phyloP scores from a whole-genome alignment of 2,329 filamentous ascomycete species.

The Pleoardoris graminearum region DNA sequence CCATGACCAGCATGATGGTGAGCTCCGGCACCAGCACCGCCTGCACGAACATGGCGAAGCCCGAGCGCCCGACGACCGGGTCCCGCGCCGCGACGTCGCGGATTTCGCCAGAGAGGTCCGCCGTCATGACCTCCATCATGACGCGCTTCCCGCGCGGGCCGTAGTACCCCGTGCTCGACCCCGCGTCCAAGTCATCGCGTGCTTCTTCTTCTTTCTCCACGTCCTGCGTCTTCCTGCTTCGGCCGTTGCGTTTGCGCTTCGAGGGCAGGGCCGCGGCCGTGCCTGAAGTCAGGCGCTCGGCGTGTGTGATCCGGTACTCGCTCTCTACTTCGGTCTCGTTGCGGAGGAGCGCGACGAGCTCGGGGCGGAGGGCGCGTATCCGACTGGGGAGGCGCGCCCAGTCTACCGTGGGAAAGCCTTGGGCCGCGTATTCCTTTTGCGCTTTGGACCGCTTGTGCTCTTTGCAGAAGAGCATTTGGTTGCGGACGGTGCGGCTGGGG shows the following conservation, averaged over 20 bases:
- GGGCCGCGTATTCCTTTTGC: slow-evolving; percentile 51
- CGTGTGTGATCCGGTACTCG: slow-evolving; percentile 63
- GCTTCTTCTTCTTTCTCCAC: neutral
- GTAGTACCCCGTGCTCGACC: slow-evolving; percentile 69
- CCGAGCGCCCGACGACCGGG: slow-evolving; percentile 33
- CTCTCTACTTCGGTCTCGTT: slow-evolving; percentile 54
- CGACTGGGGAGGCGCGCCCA: slow-evolving; percentile 67
- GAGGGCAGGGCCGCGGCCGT: slow-evolving; percentile 29
- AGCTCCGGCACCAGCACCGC: slow-evolving; percentile 72
- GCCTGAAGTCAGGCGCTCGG: slow-evolving; percentile 32
- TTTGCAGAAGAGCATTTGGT: slow-evolving; percentile 53
- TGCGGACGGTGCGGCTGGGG: slow-evolving; percentile 47
- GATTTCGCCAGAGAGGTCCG: slow-evolving; percentile 31
- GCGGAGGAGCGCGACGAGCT: slow-evolving; percentile 63
- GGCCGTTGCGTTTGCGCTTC: neutral
- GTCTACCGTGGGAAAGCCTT: slow-evolving; percentile 70
- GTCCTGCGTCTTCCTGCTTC: neutral
- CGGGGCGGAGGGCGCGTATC: slow-evolving; percentile 59
- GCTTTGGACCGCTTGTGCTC: slow-evolving; percentile 40
- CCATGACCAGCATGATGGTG: slow-evolving; percentile 58
- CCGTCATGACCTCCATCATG: slow-evolving; percentile 61
- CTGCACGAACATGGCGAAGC: slow-evolving; percentile 43
- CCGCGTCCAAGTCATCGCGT: neutral
- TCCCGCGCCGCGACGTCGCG: slow-evolving; percentile 27
- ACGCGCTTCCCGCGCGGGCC: slow-evolving; percentile 71